Percentiles rank a stretch among this genome's conserved stretches.
These are phyloP conservation scores for Chrysanthemum lavandulifolium DNA, from an alignment of 129 eudicot species.

Conservation along the genomic window DNA sequence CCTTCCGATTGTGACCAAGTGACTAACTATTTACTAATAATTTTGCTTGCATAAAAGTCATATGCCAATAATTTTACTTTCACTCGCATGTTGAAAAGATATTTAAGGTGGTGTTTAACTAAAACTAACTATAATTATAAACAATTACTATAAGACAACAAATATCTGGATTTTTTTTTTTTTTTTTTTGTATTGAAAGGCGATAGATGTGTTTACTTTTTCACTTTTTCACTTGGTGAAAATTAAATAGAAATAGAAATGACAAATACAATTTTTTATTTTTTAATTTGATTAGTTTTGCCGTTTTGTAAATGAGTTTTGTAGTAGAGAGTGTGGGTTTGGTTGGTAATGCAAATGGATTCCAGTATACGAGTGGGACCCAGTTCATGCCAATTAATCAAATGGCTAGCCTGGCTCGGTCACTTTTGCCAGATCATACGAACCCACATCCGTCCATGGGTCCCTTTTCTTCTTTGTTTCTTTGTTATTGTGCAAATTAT, in stretches of 20 bases:
- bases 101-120: background rate
- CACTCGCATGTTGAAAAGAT: background rate
- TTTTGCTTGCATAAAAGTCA: background rate
- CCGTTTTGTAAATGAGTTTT: constrained; percentile 1
- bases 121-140: background rate
- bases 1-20: background rate
- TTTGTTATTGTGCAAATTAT: constrained; percentile 22
- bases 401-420: constrained; percentile 44
- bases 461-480: constrained; percentile 27
- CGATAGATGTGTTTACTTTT: no score
- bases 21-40: background rate
- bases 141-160: no score
- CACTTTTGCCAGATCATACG: constrained; percentile 42
- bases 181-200: no score
- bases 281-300: no score
- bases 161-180: no score
- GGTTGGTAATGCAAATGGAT: constrained; percentile 14
- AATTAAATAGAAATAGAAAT: no score
- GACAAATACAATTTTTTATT: no score
- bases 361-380: constrained; percentile 37
- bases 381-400: constrained; percentile 36
- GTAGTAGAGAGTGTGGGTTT: background rate
- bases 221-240: no score
- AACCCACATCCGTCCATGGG: constrained; percentile 21
- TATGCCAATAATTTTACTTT: background rate